These are phyloP conservation scores for Lentinus polychrous DNA, from an alignment of 1,284 basidiomycete species.

Conservation along the genomic window DNA sequence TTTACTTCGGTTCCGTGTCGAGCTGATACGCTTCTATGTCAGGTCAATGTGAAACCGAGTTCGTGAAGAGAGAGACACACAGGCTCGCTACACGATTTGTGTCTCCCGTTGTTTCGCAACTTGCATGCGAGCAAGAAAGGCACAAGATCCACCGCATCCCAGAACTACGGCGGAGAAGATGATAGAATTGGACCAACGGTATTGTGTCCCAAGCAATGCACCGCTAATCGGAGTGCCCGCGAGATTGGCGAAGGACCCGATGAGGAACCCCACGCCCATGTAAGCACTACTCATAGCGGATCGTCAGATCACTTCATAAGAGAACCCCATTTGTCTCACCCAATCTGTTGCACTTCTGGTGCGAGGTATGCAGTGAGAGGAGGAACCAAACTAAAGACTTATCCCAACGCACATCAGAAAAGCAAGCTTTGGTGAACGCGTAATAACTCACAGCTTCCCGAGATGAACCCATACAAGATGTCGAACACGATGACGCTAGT, in stretches of 20 bases:
- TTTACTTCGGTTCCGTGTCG: too few species aligned
- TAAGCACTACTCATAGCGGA: constrained; percentile 13
- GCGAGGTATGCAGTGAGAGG: not conserved
- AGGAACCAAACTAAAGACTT: not conserved
- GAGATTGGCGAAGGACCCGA: constrained; percentile 16
- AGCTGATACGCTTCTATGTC: too few species aligned
- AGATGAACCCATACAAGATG: constrained; percentile 15
- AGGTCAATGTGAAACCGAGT: too few species aligned
- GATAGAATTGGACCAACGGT: constrained; percentile 24
- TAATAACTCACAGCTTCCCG: constrained; percentile 17
- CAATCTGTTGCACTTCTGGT: constrained; percentile 5
- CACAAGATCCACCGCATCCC: constrained; percentile 2
- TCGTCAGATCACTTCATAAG: not conserved
- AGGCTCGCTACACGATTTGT: not conserved
- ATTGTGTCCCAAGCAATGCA: constrained; percentile 22
- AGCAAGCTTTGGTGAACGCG: too few species aligned
- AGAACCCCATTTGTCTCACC: not conserved
- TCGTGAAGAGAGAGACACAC: too few species aligned
- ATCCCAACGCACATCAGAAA: not conserved
- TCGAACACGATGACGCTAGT: constrained; percentile 9
- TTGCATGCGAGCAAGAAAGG: not conserved
- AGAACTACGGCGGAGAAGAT: constrained; percentile 25
- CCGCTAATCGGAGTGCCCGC: constrained; percentile 27
- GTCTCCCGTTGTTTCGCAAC: not conserved
- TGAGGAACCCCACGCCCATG: constrained; percentile 17